Percentiles rank a stretch among this genome's conserved stretches.
Evolutionary conservation across 352 stramenopile genomes (phyloP).

Genomic region (Globisporangium radiosum): DNA sequence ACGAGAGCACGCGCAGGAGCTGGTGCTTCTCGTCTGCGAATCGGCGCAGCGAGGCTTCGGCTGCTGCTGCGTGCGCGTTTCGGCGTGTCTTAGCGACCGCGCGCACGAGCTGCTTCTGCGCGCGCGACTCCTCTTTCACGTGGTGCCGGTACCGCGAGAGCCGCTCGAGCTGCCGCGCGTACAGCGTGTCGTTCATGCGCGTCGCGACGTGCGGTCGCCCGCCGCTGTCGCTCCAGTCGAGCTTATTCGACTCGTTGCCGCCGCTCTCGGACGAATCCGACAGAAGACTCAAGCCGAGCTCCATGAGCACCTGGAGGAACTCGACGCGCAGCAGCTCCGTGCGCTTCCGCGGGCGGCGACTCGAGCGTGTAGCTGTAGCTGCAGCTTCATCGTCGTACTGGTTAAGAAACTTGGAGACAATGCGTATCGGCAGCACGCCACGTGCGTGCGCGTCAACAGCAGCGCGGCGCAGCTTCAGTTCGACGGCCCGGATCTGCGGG

Average conservation of each 20-base stretch:
- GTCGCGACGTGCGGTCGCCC: conserved; percentile 8
- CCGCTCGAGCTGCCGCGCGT: conserved; percentile 74
- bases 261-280: conserved; percentile 32
- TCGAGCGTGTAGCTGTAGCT: background rate
- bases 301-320: conserved; percentile 92
- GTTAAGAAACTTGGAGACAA: conserved; percentile 72
- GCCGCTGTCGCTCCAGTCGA: background rate
- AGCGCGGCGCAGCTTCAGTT: conserved; percentile 80
- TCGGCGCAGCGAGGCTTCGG: conserved; percentile 26
- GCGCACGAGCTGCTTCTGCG: conserved; percentile 53
- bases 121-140: conserved; percentile 34
- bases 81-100: conserved; percentile 28
- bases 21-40: conserved; percentile 80
- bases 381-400: conserved; percentile 14
- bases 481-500: conserved; percentile 70
- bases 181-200: conserved; percentile 69
- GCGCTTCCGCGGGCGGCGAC: conserved; percentile 9
- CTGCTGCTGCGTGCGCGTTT: conserved; percentile 11
- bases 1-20: conserved; percentile 82
- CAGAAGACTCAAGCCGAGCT: conserved; percentile 85
- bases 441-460: conserved; percentile 62
- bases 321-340: conserved; percentile 74
- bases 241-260: conserved; percentile 6
- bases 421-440: conserved; percentile 58
- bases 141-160: conserved; percentile 64